Conservation (phyloP, 2,329 filamentous ascomycete species). For the Sarocladium brachiariae region DNA sequence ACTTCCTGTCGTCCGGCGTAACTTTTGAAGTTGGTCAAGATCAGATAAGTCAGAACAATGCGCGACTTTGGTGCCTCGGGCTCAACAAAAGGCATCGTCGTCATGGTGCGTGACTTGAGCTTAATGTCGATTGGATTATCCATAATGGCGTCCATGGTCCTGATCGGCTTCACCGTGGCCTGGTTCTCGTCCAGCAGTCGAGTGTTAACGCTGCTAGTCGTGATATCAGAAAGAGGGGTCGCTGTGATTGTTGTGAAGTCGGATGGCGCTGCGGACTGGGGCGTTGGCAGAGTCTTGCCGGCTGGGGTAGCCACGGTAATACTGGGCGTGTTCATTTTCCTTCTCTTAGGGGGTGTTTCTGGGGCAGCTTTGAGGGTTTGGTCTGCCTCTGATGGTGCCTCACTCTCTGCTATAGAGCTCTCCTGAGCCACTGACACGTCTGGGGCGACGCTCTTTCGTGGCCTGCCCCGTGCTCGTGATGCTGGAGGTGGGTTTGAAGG, state of each 20-base stretch:
- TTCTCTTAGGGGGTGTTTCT: neutral
- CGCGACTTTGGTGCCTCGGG: constrained; percentile 72
- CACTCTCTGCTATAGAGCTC: neutral
- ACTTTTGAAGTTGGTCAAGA: constrained; percentile 97
- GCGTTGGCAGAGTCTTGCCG: constrained; percentile 37
- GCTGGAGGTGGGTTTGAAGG: constrained; percentile 34
- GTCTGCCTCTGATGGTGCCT: constrained; percentile 11
- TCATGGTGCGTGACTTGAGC: constrained; percentile 71
- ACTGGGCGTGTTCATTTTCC: neutral
- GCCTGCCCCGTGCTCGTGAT: constrained; percentile 25
- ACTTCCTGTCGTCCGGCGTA: constrained; percentile 94
- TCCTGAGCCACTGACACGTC: constrained; percentile 12
- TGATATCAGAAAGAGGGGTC: constrained; percentile 69
- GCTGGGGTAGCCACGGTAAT: constrained; percentile 7
- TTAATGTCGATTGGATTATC: constrained; percentile 94
- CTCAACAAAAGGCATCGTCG: constrained; percentile 61
- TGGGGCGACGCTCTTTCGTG: constrained; percentile 34
- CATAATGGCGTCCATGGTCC: constrained; percentile 67
- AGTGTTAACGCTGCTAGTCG: constrained; percentile 54
- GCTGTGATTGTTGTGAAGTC: constrained; percentile 11
- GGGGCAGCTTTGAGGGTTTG: constrained; percentile 11
- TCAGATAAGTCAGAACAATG: constrained; percentile 86
- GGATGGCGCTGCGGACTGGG: constrained; percentile 30
- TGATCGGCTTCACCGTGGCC: constrained; percentile 59
- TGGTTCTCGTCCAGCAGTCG: constrained; percentile 21